Evolutionary conservation across 345 rosid species (phyloP), one percentile per base, ranked within the genome.

Genomic region (Citrus sinensis): DNA sequence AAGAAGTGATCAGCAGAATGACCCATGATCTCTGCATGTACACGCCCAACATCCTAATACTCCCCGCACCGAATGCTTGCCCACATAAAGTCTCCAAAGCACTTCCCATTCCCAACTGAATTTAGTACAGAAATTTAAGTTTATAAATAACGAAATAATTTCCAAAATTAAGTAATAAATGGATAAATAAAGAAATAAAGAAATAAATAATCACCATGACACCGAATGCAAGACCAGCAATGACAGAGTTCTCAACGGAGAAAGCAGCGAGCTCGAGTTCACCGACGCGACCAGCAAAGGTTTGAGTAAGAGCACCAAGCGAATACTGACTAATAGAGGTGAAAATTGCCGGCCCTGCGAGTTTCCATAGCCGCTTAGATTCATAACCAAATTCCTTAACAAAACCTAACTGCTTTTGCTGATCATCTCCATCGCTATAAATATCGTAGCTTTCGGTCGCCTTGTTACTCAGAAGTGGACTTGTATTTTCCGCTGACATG

Each of bases 11-110:
- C 63, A 93, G 54, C 79, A 92, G 77, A 86, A 93, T 95, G 81
- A 93, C 79, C 99, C 98, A 95, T 7, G 99, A 93, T 86, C 98
- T 89, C 74, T 95, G 99, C 99, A 95, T 95, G 70, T 93, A 93
- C 65, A 92, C 80, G 8, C 98, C 98, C 70, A 93, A 77, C 99
- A 95, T 91, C 82, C 93, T 84, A 20, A 82, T 30, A 85, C 86
- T 75, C 55, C 97, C 98, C 0, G 98, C 98, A 35, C 99, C 99
- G 63, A 73, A 91, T 20, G 99, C 98, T 88, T 95, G 99, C 63
- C 98, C 98, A 24, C 98, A 93, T 64, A 93, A 80, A 2, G 99
- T 91, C 86, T 93, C 99, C 82, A 93, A 71, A 17, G 97, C 99
- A 83, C 99, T 93, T 37, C 98, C 98, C 98, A 92, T 92, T 35